Evolutionary conservation across 352 stramenopile species (phyloP), one percentile per base, ranked within the genome.

Genomic region (Pythium dissotocum): DNA sequence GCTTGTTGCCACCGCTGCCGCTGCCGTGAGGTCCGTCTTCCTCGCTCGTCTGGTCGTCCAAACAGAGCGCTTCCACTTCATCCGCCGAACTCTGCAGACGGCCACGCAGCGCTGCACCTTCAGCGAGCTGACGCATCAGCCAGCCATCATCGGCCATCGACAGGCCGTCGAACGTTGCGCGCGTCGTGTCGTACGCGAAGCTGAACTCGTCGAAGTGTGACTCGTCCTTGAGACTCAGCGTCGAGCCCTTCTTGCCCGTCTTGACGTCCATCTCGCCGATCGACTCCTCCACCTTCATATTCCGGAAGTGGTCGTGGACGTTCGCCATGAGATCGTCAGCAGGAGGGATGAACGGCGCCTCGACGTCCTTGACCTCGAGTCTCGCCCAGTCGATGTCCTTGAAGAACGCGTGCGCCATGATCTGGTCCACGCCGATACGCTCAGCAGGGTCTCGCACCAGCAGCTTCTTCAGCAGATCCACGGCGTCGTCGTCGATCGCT

Each of bases 131-230:
- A 59, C 80, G 82, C 78, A 94, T 85, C 38, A 94, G 69, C 86
- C 86, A 94, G 46, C 86, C 86, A 65, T 94, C 84, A 61, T 94
- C 86, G 9, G 84, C 86, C 86, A 94, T 94, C 56, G 78, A 91
- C 12, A 93, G 67, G 9, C 85, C 79, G 54, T 94, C 82, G 51
- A 94, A 89, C 54, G 84, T 94, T 35, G 83, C 71, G 58, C 86
- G 85, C 63, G 68, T 91, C 54, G 74, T 89, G 72, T 96, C 88
- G 63, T 92, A 94, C 33, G 80, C 85, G 66, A 96, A 96, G 73
- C 83, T 93, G 65, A 96, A 96, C 64, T 94, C 88, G 64, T 94
- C 88, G 60, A 96, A 94, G 71, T 96, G 83, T 9, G 83, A 90
- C 63, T 90, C 79, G 56, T 89, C 80, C 28, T 72, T 81, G 33